Evolutionary conservation across 352 stramenopile species (phyloP).

Genomic region (Bremia lactucae): DNA sequence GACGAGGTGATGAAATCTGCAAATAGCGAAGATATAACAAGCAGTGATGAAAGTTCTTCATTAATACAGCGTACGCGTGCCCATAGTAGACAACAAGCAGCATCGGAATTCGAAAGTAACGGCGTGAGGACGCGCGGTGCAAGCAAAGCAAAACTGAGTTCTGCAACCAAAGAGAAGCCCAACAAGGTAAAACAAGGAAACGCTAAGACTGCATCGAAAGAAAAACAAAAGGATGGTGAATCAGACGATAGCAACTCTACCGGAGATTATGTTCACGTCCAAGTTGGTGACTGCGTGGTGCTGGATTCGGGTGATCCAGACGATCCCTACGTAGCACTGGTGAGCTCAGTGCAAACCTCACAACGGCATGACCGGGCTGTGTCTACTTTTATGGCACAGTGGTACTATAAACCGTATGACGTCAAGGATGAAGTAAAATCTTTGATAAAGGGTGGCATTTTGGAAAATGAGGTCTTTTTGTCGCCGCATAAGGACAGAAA

Average conservation of each 20-base stretch:
- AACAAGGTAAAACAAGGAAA: slow-evolving; percentile 8
- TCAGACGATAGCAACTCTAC: slow-evolving; percentile 37
- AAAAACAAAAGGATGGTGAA: slow-evolving; percentile 16
- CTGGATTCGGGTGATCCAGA: slow-evolving; percentile 60
- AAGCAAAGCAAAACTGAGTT: slow-evolving; percentile 11
- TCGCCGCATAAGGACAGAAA: slow-evolving; percentile 80
- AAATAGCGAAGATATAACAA: slow-evolving; percentile 18
- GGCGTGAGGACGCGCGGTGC: slow-evolving; percentile 11
- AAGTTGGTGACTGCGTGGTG: slow-evolving; percentile 71
- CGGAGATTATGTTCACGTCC: slow-evolving; percentile 49
- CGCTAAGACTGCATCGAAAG: slow-evolving; percentile 2
- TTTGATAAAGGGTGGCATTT: slow-evolving; percentile 42
- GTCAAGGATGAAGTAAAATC: slow-evolving; percentile 50
- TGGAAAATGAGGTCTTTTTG: slow-evolving; percentile 72
- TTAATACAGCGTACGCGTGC: slow-evolving; percentile 16
- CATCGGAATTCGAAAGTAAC: slow-evolving; percentile 13
- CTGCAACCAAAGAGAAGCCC: neutral
- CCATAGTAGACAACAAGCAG: slow-evolving; percentile 3
- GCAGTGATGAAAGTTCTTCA: slow-evolving; percentile 13
- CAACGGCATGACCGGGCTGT: slow-evolving; percentile 33
- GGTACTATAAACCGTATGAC: slow-evolving; percentile 80
- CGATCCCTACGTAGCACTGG: slow-evolving; percentile 61
- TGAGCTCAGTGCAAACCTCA: slow-evolving; percentile 60
- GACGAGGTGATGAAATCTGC: slow-evolving; percentile 8
- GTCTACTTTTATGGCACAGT: slow-evolving; percentile 63